Conservation (phyloP, 495 filamentous ascomycete genomes). For the Aspergillus cristatus region DNA sequence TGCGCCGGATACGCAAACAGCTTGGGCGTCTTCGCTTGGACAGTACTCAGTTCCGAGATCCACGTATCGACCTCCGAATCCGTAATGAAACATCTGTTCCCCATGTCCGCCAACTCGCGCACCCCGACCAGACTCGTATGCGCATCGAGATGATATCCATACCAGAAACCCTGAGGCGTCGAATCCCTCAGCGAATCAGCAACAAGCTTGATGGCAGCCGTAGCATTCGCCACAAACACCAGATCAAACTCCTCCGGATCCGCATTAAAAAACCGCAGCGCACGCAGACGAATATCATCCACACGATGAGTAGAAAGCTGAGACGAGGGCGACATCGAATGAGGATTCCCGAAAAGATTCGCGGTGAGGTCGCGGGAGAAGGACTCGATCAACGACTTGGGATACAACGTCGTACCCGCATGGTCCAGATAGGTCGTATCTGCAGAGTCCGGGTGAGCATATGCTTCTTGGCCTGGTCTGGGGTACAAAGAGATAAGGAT, state of each 20-base stretch:
- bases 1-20: constrained; percentile 85
- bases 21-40: constrained; percentile 15
- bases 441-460: too few relatives aligned
- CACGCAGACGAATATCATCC: constrained; percentile 64
- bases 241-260: constrained; percentile 77
- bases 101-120: constrained; percentile 55
- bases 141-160: constrained; percentile 72
- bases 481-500: background rate
- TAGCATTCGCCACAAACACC: constrained; percentile 88
- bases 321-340: constrained; percentile 76
- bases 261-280: constrained; percentile 75
- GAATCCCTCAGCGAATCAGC: constrained; percentile 60
- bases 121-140: constrained; percentile 87
- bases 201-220: constrained; percentile 82
- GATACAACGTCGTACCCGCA: constrained; percentile 76
- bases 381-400: constrained; percentile 70
- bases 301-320: constrained; percentile 64
- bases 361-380: constrained; percentile 68
- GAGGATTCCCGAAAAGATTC: constrained; percentile 83
- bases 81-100: constrained; percentile 55
- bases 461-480: too few relatives aligned
- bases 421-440: constrained; percentile 83
- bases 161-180: constrained; percentile 58
- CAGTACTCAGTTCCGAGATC: constrained; percentile 34
- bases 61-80: constrained; percentile 62